phyloP scores from a whole-genome alignment of 495 filamentous ascomycete species.

The Xylaria grammica region DNA sequence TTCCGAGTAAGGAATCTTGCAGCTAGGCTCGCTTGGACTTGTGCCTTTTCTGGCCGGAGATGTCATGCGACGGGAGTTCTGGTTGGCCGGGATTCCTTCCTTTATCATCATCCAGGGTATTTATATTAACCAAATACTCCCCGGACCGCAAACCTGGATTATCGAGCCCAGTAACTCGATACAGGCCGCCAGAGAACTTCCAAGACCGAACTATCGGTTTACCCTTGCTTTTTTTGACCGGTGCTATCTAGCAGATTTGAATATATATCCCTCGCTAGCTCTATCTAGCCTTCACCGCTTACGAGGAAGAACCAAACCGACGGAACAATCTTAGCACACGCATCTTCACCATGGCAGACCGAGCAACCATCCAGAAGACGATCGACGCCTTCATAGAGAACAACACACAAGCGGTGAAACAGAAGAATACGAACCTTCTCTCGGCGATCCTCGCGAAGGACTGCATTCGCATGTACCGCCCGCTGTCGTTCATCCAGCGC shows the following conservation, averaged over 20 bases:
- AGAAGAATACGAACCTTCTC: conserved; percentile 6
- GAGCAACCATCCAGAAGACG: conserved; percentile 4
- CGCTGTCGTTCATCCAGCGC: conserved; percentile 15
- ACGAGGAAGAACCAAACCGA: background rate
- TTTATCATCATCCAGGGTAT: background rate
- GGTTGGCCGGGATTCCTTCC: too few relatives aligned
- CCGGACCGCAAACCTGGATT: background rate
- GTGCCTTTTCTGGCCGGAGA: background rate
- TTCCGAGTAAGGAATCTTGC: too few relatives aligned
- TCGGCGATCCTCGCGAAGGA: conserved; percentile 10
- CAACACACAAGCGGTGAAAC: conserved; percentile 15
- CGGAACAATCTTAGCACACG: too few relatives aligned
- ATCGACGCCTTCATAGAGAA: conserved; percentile 15
- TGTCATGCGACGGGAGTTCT: too few relatives aligned
- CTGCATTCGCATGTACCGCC: conserved; percentile 21
- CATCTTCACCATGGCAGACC: conserved; percentile 10
- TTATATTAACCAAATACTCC: background rate
- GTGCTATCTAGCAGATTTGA: background rate
- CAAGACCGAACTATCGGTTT: background rate
- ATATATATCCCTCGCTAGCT: background rate
- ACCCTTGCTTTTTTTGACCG: background rate
- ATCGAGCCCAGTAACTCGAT: too few relatives aligned
- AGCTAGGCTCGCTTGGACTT: too few relatives aligned
- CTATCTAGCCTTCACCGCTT: background rate
- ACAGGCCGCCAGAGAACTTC: background rate